A percentile compares a stretch with the other conserved stretches of the same genome.
phyloP scores from a whole-genome alignment of 1,139 yeast genomes.

The Nakaseomyces nivariensis region DNA sequence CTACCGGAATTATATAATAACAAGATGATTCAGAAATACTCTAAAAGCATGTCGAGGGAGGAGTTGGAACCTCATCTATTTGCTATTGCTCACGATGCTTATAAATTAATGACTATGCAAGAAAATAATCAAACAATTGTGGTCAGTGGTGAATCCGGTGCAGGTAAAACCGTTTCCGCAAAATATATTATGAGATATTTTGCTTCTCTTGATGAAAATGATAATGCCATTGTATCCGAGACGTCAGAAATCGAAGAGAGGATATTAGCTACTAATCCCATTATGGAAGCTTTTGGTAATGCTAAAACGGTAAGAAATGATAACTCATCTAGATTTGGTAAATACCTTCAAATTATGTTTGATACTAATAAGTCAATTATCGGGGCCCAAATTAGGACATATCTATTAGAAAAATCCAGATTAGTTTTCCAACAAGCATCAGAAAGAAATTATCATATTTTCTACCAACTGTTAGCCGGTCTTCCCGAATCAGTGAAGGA shows the following conservation, averaged over 20 bases:
- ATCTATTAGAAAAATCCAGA: conserved; percentile 86
- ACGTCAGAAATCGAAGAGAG: conserved; percentile 92
- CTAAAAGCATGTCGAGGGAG: conserved; percentile 83
- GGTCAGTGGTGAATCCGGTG: conserved; percentile 98
- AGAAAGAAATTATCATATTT: conserved; percentile 93
- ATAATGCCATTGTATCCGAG: conserved; percentile 40
- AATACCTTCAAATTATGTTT: conserved; percentile 85
- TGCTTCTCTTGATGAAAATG: conserved; percentile 41
- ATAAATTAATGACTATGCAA: conserved; percentile 86
- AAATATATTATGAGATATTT: conserved; percentile 97
- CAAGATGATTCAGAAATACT: conserved; percentile 93
- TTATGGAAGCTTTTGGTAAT: conserved; percentile 98
- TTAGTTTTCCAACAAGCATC: conserved; percentile 86
- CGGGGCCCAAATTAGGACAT: conserved; percentile 93
- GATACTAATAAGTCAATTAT: conserved; percentile 52
- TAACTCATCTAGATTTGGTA: conserved; percentile 95
- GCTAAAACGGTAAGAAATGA: conserved; percentile 97
- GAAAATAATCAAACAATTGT: conserved; percentile 89
- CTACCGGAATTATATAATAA: conserved; percentile 42
- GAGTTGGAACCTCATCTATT: conserved; percentile 96
- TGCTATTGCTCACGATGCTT: conserved; percentile 98
- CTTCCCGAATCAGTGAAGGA: conserved; percentile 52
- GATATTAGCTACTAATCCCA: conserved; percentile 94
- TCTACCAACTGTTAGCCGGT: conserved; percentile 86
- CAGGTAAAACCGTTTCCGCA: conserved; percentile 97